Conservation (phyloP, 768 basidiomycete genomes). For the Russula ochroleuca region DNA sequence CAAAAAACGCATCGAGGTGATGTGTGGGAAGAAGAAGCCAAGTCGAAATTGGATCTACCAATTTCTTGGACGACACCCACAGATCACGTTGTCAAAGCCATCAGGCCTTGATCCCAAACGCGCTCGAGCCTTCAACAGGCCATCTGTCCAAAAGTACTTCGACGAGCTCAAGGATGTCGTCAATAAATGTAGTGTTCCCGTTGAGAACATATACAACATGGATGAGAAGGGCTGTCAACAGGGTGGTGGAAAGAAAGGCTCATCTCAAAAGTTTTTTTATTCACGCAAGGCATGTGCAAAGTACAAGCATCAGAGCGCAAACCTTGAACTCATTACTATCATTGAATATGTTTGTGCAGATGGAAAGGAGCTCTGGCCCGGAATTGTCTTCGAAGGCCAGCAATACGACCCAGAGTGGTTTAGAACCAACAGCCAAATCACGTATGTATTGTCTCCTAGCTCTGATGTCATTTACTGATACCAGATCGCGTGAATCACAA, state of each 20-base stretch:
- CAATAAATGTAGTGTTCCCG: not conserved
- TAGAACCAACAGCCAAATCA: too few relatives aligned
- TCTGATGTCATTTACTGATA: too few relatives aligned
- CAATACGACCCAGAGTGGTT: too few relatives aligned
- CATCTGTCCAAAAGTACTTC: conserved; percentile 16
- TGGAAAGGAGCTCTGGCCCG: not conserved
- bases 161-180: conserved; percentile 12
- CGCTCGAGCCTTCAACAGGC: conserved; percentile 36
- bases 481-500: too few relatives aligned
- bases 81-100: too few relatives aligned
- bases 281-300: not conserved
- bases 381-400: not conserved
- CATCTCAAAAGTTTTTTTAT: not conserved
- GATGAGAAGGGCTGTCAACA: not conserved
- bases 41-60: too few relatives aligned
- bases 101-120: conserved; percentile 36
- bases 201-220: too few relatives aligned
- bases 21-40: too few relatives aligned
- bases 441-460: too few relatives aligned
- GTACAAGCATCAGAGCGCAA: not conserved
- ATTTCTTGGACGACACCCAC: too few relatives aligned
- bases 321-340: conserved; percentile 8
- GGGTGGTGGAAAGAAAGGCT: not conserved
- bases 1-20: too few relatives aligned
- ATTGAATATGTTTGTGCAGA: conserved; percentile 7